These are phyloP conservation scores for Vanrija sp. DNA, from an alignment of 1,284 basidiomycete species.

Conservation along the genomic window DNA sequence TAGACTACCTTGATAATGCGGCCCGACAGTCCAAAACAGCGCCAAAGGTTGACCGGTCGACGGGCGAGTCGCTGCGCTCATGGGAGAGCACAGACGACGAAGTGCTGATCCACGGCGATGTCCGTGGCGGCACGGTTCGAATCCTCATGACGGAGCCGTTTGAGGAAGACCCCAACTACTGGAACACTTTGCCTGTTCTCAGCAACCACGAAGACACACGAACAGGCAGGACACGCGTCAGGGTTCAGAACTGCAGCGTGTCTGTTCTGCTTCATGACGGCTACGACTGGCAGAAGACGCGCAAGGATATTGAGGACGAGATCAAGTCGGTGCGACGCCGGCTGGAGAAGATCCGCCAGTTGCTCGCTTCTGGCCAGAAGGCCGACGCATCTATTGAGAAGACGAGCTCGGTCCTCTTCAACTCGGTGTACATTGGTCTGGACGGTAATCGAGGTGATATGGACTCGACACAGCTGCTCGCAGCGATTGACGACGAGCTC, in stretches of 20 bases:
- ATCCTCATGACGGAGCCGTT: conserved; percentile 61
- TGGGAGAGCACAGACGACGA: conserved; percentile 48
- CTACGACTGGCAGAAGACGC: conserved; percentile 87
- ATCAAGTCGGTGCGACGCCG: conserved; percentile 79
- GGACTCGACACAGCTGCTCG: conserved; percentile 71
- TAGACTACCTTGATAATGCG: conserved; percentile 78
- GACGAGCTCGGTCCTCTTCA: conserved; percentile 67
- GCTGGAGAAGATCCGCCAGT: conserved; percentile 84
- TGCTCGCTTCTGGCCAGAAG: conserved; percentile 86
- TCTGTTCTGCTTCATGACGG: conserved; percentile 78
- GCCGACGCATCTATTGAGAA: conserved; percentile 76
- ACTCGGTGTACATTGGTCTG: conserved; percentile 86
- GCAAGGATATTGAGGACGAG: conserved; percentile 80
- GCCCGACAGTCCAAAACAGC: conserved; percentile 16
- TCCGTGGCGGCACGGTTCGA: conserved; percentile 80
- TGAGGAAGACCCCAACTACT: conserved; percentile 65
- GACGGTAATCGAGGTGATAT: conserved; percentile 61
- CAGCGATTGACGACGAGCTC: conserved; percentile 86
- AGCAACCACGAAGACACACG: conserved; percentile 43
- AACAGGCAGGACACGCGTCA: conserved; percentile 46
- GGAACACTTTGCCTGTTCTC: conserved; percentile 56
- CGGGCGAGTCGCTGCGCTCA: conserved; percentile 49
- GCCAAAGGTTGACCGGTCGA: conserved; percentile 62
- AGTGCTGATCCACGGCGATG: conserved; percentile 81
- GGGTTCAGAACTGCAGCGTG: conserved; percentile 61